Evolutionary conservation across 1,284 basidiomycete species (phyloP).

Genomic region (Coniophora puteana): DNA sequence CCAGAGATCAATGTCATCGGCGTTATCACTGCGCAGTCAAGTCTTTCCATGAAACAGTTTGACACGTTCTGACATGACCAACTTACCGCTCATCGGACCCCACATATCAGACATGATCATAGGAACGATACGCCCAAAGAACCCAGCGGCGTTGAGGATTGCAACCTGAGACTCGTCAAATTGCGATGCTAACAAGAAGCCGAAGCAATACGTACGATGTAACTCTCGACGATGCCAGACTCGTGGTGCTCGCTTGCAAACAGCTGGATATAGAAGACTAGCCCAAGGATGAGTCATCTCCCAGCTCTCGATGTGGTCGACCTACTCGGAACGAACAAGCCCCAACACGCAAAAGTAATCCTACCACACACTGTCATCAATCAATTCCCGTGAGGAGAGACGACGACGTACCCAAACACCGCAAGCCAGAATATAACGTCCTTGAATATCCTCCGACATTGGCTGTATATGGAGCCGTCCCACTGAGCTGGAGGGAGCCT

Average conservation of each 20-base stretch:
- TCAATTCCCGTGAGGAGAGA: neutral
- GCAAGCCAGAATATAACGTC: constrained; percentile 16
- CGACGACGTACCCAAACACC: constrained; percentile 8
- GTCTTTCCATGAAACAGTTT: constrained; percentile 13
- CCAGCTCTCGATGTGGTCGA: neutral
- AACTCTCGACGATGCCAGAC: constrained; percentile 2
- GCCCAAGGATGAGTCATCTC: neutral
- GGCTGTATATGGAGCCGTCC: constrained; percentile 2
- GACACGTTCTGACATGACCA: constrained; percentile 1
- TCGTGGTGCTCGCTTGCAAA: constrained; percentile 7
- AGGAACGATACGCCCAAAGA: constrained; percentile 2
- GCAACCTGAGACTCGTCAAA: constrained; percentile 3
- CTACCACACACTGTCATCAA: constrained; percentile 1
- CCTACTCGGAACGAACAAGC: constrained; percentile 4
- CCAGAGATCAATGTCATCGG: constrained; percentile 13
- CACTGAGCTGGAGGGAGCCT: constrained; percentile 13
- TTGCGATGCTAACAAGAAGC: neutral
- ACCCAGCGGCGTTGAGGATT: constrained; percentile 6
- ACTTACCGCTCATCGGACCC: neutral
- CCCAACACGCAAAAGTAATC: neutral
- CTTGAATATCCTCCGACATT: constrained; percentile 12
- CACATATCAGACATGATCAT: constrained; percentile 4
- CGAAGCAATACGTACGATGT: constrained; percentile 1
- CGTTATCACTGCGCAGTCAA: constrained; percentile 12
- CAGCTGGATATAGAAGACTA: constrained; percentile 8